Percentiles rank a stretch among this genome's conserved stretches.
These are phyloP conservation scores for Claviceps africana DNA, from an alignment of 2,329 filamentous ascomycete species.

Conservation along the genomic window DNA sequence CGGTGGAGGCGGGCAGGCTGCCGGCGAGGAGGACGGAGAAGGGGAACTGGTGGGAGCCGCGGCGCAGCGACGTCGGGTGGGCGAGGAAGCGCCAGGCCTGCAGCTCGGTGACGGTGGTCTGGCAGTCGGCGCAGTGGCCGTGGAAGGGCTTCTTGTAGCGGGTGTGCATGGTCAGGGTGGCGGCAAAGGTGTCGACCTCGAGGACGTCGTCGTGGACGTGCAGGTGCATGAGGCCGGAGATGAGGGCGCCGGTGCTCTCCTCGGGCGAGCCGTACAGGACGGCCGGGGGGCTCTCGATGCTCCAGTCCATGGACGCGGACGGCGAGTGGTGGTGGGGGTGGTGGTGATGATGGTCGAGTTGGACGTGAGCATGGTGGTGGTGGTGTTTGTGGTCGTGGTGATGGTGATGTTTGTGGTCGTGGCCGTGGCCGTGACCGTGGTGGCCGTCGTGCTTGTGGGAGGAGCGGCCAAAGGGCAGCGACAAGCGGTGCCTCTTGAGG, in stretches of 20 bases:
- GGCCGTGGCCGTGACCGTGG: background rate
- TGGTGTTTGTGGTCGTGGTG: background rate
- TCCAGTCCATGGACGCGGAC: slow-evolving; percentile 35
- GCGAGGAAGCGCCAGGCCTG: slow-evolving; percentile 67
- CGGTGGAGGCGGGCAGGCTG: slow-evolving; percentile 70
- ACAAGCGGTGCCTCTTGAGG: slow-evolving; percentile 27
- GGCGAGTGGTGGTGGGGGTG: slow-evolving; percentile 2
- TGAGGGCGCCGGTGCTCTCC: slow-evolving; percentile 67
- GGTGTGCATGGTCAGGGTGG: slow-evolving; percentile 55
- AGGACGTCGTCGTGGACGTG: slow-evolving; percentile 52
- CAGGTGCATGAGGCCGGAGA: slow-evolving; percentile 71
- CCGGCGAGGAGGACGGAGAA: slow-evolving; percentile 81
- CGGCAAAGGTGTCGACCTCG: slow-evolving; percentile 58
- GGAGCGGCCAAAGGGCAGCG: slow-evolving; percentile 23
- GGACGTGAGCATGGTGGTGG: background rate
- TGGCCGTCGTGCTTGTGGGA: background rate
- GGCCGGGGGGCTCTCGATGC: slow-evolving; percentile 74
- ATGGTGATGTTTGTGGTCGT: background rate
- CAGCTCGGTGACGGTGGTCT: slow-evolving; percentile 56
- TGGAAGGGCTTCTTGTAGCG: slow-evolving; percentile 72
- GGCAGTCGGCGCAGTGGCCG: slow-evolving; percentile 65
- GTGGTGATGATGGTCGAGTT: slow-evolving; percentile 18
- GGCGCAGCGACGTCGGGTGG: slow-evolving; percentile 34
- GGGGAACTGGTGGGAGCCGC: slow-evolving; percentile 61
- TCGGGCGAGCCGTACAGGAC: slow-evolving; percentile 67